Percentiles rank a stretch among this genome's conserved stretches.
phyloP scores from a whole-genome alignment of 202 grass and related monocot species.

The Schoenoplectus tabernaemontani region DNA sequence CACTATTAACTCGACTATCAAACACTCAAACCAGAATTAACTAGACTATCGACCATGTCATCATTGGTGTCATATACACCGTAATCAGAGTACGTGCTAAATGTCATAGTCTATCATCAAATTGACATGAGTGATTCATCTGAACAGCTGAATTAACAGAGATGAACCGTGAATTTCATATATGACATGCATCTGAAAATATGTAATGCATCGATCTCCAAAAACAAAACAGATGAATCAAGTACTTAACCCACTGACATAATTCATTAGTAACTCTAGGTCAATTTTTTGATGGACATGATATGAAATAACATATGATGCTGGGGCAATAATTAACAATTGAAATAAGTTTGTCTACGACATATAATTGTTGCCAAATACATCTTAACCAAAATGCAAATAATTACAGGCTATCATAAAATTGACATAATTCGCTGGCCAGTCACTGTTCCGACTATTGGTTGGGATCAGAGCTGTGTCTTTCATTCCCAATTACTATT shows the following conservation, averaged over 20 bases:
- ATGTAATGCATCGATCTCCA: no score
- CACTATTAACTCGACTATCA: slow-evolving; percentile 8
- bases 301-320: no score
- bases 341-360: background rate
- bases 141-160: background rate
- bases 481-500: no score
- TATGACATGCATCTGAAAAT: background rate
- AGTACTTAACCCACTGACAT: no score
- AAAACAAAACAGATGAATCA: no score
- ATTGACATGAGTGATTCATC: background rate
- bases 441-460: no score
- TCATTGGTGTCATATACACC: background rate
- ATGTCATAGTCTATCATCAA: background rate
- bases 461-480: no score
- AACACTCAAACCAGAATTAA: background rate
- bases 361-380: background rate
- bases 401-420: background rate
- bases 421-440: background rate
- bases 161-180: background rate
- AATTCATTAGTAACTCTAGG: no score
- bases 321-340: background rate
- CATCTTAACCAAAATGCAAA: background rate
- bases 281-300: no score
- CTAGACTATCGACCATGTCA: background rate
- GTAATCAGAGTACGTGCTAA: no score